Percentiles rank a stretch among this genome's conserved stretches.
These are phyloP conservation scores for Aphanomyces stellatus DNA, from an alignment of 352 stramenopile genomes.

Conservation along the genomic window DNA sequence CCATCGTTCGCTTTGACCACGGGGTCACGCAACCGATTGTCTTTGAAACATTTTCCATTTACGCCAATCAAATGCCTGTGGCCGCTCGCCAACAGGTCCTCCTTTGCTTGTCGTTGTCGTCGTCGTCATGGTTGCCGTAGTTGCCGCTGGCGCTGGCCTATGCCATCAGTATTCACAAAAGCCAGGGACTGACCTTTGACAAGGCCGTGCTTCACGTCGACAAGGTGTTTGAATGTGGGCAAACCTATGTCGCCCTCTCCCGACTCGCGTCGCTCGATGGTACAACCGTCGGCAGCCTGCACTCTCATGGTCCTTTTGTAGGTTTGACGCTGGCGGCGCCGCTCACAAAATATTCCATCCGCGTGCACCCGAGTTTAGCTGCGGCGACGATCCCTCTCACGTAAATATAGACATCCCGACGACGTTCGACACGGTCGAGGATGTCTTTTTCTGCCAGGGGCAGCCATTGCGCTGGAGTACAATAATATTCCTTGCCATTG, in stretches of 20 bases:
- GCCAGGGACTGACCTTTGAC: constrained; percentile 89
- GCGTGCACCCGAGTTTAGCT: neutral
- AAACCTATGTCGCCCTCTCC: constrained; percentile 94
- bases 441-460: no score
- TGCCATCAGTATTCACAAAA: constrained; percentile 95
- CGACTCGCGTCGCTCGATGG: constrained; percentile 82
- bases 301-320: no score
- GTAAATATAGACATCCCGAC: no score
- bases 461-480: no score
- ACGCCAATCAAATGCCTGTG: constrained; percentile 41
- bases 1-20: constrained; percentile 67
- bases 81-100: constrained; percentile 42
- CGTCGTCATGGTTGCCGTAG: constrained; percentile 27
- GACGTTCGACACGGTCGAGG: no score
- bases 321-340: constrained; percentile 2
- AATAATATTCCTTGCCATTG: no score
- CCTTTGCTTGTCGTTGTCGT: no score
- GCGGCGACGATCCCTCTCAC: no score
- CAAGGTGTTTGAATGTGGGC: constrained; percentile 92
- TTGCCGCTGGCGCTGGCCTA: constrained; percentile 89
- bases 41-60: constrained; percentile 61
- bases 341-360: neutral
- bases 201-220: constrained; percentile 80
- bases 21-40: constrained; percentile 50
- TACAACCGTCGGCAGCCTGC: no score